Evolutionary conservation across 768 basidiomycete genomes (phyloP).

Genomic region (Lyophyllum decastes): DNA sequence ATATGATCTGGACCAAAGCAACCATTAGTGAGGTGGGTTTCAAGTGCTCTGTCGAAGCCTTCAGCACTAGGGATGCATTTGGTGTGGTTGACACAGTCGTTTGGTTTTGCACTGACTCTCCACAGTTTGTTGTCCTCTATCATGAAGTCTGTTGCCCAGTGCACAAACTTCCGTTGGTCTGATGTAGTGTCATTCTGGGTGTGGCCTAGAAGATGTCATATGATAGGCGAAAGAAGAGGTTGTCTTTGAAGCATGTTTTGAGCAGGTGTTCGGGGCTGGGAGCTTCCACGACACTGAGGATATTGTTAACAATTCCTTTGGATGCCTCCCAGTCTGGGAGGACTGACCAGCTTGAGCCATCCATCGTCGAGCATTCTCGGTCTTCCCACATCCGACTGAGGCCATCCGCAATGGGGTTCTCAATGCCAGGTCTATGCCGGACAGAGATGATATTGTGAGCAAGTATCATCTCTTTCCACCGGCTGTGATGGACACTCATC

Average conservation of each 20-base stretch:
- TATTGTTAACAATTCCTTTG: not conserved
- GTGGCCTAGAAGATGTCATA: no score
- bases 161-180: not conserved
- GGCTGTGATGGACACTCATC: slow-evolving; percentile 24
- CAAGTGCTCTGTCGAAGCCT: no score
- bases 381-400: slow-evolving; percentile 25
- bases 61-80: no score
- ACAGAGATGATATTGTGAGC: slow-evolving; percentile 24
- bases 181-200: not conserved
- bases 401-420: slow-evolving; percentile 28
- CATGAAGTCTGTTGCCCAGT: not conserved
- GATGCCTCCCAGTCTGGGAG: not conserved
- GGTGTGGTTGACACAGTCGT: no score
- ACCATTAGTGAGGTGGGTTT: no score
- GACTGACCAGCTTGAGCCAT: not conserved
- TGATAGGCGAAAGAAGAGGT: no score
- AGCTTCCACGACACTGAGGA: not conserved
- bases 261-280: no score
- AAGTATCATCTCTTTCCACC: slow-evolving; percentile 33
- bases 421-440: slow-evolving; percentile 18
- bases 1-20: no score
- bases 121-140: not conserved
- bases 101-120: no score
- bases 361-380: not conserved
- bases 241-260: no score